phyloP scores from a whole-genome alignment of 495 filamentous ascomycete genomes.

The Lophium mytilinum region DNA sequence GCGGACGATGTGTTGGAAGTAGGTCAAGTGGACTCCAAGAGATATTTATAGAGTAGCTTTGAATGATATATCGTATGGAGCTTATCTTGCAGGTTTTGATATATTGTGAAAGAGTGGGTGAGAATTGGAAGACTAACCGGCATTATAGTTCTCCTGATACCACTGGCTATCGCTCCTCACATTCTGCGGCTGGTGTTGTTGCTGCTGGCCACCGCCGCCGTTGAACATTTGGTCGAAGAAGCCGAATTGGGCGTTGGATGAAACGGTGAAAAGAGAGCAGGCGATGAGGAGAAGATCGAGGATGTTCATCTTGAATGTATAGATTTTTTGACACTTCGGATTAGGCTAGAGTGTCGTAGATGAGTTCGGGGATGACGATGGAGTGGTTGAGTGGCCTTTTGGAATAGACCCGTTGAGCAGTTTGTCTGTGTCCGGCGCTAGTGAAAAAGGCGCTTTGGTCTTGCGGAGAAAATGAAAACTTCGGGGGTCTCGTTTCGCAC shows the following conservation, averaged over 20 bases:
- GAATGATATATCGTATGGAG: too few species aligned
- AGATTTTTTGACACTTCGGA: background rate
- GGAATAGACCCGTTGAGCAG: background rate
- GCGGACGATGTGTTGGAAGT: too few species aligned
- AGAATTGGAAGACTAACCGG: slow-evolving; percentile 34
- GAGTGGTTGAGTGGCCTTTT: background rate
- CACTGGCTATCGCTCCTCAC: slow-evolving; percentile 66
- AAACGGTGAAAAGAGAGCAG: slow-evolving; percentile 42
- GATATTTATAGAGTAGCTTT: too few species aligned
- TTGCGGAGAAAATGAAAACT: background rate
- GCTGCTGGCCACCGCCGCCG: slow-evolving; percentile 48
- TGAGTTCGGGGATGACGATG: background rate
- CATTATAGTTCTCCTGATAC: slow-evolving; percentile 66
- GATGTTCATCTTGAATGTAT: slow-evolving; percentile 19
- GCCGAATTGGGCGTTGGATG: slow-evolving; percentile 61
- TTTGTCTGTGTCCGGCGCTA: too few species aligned
- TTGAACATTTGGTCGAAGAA: slow-evolving; percentile 74
- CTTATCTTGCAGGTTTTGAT: background rate
- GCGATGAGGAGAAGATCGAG: slow-evolving; percentile 20
- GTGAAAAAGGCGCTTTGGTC: background rate
- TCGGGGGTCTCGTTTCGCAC: background rate
- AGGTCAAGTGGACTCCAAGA: too few species aligned
- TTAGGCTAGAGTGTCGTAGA: too few species aligned
- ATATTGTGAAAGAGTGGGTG: too few species aligned
- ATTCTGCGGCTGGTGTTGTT: slow-evolving; percentile 61